Evolutionary conservation across 2,329 filamentous ascomycete genomes (phyloP), one percentile per base, ranked within the genome.

Genomic region (Fusarium sp.): DNA sequence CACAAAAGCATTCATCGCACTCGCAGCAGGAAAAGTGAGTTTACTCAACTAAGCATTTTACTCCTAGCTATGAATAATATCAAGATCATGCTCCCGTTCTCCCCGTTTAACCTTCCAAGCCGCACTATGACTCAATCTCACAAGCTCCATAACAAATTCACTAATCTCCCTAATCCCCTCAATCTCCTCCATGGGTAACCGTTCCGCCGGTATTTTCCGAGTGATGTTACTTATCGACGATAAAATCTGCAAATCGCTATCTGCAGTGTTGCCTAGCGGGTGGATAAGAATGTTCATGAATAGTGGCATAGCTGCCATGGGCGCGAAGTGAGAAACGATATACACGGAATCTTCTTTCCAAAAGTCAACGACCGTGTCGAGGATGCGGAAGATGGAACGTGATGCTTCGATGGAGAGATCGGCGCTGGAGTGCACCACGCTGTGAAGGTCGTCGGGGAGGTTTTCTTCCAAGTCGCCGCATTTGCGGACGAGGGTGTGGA

Each of bases 21-120:
- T 65, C 0, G 62, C 54, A 7, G 80, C 77, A 18, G 82, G 82
- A 7, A 80, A 79, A 47, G 81, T 84, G 27, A 84, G 80, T 66
- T 68, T 84, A 38, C 58, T 81, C 18, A 83, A 82, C 13, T 67
- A 8, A 38, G 1, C 12, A 13, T 2, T 5, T 11, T 15, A 34
- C 22, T 10, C 12, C 8, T 20, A 63, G 27, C 27, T 64, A 38
- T 69, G 64, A 30, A 71, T 68, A 2, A 71, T 65, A 34, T 71
- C 68, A 10, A 71, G 64, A n/a, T 71, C 68, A 62, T 64, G 59
- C 30, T 65, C 62, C 10, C 68, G 68, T 22, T 71, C 68, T 0
- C 68, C 68, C 2, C 65, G 44, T 30, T 71, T 71, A 1, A 60
- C 68, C 13, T 71, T 71, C 68, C 67, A 71, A 2, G 68, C 68